Evolutionary conservation across 495 filamentous ascomycete species (phyloP).

Genomic region (Echria macrotheca): DNA sequence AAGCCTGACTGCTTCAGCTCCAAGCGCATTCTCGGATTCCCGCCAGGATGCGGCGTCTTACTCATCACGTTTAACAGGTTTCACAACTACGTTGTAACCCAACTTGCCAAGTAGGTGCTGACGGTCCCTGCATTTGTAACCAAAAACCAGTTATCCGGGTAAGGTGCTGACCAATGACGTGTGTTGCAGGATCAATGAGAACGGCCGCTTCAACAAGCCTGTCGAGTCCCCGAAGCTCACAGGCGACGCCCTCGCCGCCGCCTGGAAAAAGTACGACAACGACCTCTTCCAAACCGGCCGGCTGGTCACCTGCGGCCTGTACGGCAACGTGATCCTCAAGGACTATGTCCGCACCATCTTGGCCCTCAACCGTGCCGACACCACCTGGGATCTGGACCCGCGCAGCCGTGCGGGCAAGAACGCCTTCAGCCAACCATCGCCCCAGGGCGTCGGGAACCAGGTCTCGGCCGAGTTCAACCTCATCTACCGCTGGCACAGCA

Average conservation of each 20-base stretch:
- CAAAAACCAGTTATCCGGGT: no score
- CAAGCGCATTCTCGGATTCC: slow-evolving; percentile 64
- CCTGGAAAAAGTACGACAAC: slow-evolving; percentile 65
- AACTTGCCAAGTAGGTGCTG: slow-evolving; percentile 41
- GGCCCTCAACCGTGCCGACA: slow-evolving; percentile 57
- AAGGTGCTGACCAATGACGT: no score
- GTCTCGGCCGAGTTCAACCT: slow-evolving; percentile 70
- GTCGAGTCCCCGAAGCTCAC: slow-evolving; percentile 13
- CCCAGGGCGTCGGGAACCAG: slow-evolving; percentile 63
- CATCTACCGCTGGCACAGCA: slow-evolving; percentile 69
- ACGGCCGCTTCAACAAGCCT: slow-evolving; percentile 60
- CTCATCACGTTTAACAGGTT: slow-evolving; percentile 65
- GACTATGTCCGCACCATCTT: slow-evolving; percentile 79
- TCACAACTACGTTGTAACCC: slow-evolving; percentile 68
- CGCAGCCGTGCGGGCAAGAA: slow-evolving; percentile 47
- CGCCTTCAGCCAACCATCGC: slow-evolving; percentile 23
- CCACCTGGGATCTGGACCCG: slow-evolving; percentile 73
- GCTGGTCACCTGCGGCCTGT: slow-evolving; percentile 72
- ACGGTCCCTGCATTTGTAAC: no score
- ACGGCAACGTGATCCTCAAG: slow-evolving; percentile 73
- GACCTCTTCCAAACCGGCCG: slow-evolving; percentile 77
- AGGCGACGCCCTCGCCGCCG: slow-evolving; percentile 39
- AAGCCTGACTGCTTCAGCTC: slow-evolving; percentile 73
- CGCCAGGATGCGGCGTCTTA: slow-evolving; percentile 65
- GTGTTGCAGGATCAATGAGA: slow-evolving; percentile 65